Evolutionary conservation across 2,329 filamentous ascomycete species (phyloP), one percentile per base, ranked within the genome.

Genomic region (Exophiala mesophila): DNA sequence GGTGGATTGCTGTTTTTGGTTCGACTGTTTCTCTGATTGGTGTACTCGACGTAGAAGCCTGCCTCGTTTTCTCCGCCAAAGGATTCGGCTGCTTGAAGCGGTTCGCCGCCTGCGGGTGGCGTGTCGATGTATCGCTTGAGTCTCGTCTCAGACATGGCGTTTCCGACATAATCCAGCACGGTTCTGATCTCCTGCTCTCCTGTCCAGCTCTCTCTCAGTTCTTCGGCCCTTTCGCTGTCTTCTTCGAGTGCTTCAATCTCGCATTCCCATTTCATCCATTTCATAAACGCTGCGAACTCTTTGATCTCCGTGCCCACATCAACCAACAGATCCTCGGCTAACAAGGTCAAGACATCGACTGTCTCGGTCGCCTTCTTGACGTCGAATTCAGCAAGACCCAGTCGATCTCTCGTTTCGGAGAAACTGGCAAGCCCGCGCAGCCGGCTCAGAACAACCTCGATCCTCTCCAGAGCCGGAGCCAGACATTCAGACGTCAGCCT

Each of bases 401-500:
- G 75, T 35, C 79, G 73, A 43, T 78, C 74, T 36, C 76, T 74
- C 21, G 75, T 69, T 45, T 83, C 82, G 58, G 90, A 78, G 55
- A 88, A 95, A 47, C 79, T 80, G 3, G 89, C 88, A 9, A 97
- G 77, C 1, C 92, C 90, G 16, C 85, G 78, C 1, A 98, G 75
- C 9, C 88, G 82, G 53, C 84, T 88, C 19, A 95, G 75, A 21
- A 95, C 82, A 17, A 96, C 80, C 34, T 78, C 77, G 53, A 85
- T 84, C 39, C 90, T 80, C 55, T 97, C 88, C 2, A 97, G 71
- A 1, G 87, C 88, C 0, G 92, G 92, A 2, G 97, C 73, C 38
- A 96, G 80, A 60, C 94, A 89, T 59, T 95, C 83, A 58, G 95
- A 89, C 0, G 88, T 72, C 9, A 97, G 72, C 39, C 78, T 77